Evolutionary conservation across 2,329 filamentous ascomycete species (phyloP), one percentile per base, ranked within the genome.

Genomic region (Xylariaceae sp.): DNA sequence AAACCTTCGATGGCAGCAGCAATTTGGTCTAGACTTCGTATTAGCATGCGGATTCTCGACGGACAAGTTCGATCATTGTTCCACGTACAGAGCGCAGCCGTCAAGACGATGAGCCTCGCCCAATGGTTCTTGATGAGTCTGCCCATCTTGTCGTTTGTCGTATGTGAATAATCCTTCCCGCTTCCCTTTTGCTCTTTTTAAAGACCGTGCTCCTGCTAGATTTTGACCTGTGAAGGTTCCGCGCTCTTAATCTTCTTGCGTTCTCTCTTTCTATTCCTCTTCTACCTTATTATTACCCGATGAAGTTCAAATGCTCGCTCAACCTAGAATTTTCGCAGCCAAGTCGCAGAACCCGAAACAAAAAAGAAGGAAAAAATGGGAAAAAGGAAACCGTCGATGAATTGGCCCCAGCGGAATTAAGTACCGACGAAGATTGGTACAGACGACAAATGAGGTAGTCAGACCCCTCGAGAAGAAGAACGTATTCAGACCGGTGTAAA

Each of bases 81-180:
- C 29, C 50, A 70, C 75, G 32, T 72, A 78, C 75, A 78, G 54
- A 65, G 64, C 65, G 89, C 87, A 36, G 94, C 90, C 26, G 89
- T 89, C 70, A 99, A 78, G 72, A 95, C 81, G 68, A 99, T 94
- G 67, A 99, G 85, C 57, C 94, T 87, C 64, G 91, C 94, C 90
- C 90, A 96, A 78, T 99, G 94, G 78, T 97, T 97, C 81, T 99
- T 99, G 78, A 99, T 97, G 70, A 99, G 85, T 75, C 87, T 94
- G 73, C 94, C 94, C 94, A 99, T 99, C 59, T 62, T 76, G 71
- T 46, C 61, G 54, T 60, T 52, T 44, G 19, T 59, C 16, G 46
- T 40, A 51, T 29, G 51, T 57, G 18, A 55, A 29, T 19, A 46
- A 34, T 12, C 13, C 9, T 15, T 10, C 32, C 32, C 32, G 32